Evolutionary conservation across 2,329 filamentous ascomycete genomes (phyloP), one percentile per base, ranked within the genome.

Genomic region (Oidium heveae): DNA sequence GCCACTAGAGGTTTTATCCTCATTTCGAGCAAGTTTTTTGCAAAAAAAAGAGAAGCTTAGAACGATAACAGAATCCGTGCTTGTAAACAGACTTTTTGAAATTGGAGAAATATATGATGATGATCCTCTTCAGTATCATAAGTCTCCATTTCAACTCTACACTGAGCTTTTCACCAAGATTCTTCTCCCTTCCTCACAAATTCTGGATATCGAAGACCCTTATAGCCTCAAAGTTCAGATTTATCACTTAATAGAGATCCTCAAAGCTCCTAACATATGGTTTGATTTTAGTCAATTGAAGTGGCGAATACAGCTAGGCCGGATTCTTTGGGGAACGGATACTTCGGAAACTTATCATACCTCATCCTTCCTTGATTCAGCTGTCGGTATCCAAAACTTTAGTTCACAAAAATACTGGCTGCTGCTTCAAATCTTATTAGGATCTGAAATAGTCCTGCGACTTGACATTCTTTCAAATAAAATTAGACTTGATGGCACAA

Each of bases 211-310:
- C 62, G 69, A 71, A 33, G 74, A 81, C 60, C 76, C 74, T 4
- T 74, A 76, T 61, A 76, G 80, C 54, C 68, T 86, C 20, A 73
- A 79, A 46, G 78, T 83, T 37, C 82, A 86, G 63, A 84, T 86
- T 55, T 72, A 80, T 59, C 75, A 78, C 4, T 67, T 86, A 18
- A 72, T 86, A 49, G 77, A 77, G 62, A 74, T 82, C 10, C 71
- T 86, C 47, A 75, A 74, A 0, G 68, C 76, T 8, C 72, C 78
- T 54, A 80, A 81, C 55, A 74, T 84, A 49, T 86, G 82, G 82
- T 74, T 82, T 53, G 81, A 86, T 65, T 82, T 86, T 59, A 82
- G 80, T 20, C 72, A 79, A 34, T 78, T 86, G 7, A 82, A 86
- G 63, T 86, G 81, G 81, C 74, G 82, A 39, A 81, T 86, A 56